phyloP scores from a whole-genome alignment of 306 rosid species.

The Medicago arabica region DNA sequence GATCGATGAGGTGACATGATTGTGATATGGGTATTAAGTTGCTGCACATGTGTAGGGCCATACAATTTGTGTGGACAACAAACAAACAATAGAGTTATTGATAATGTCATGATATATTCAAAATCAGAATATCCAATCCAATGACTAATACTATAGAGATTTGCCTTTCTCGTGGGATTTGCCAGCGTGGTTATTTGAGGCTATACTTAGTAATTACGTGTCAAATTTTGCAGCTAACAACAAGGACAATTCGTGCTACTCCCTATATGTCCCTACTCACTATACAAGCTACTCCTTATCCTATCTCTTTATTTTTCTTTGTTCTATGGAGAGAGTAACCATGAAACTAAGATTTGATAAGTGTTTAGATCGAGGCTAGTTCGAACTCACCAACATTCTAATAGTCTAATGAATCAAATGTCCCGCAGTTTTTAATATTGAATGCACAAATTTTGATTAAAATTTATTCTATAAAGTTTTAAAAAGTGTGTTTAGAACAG shows the following conservation, averaged over 20 bases:
- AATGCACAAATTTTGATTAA: too few species aligned
- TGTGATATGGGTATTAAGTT: neutral
- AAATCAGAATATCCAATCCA: neutral
- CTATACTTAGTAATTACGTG: neutral
- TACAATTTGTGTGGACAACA: neutral
- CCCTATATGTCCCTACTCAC: neutral
- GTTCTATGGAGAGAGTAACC: too few species aligned
- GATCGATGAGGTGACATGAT: neutral
- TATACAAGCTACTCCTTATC: too few species aligned
- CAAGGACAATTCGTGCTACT: neutral
- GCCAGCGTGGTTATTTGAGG: neutral
- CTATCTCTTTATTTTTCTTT: too few species aligned
- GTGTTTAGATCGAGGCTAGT: too few species aligned
- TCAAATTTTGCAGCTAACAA: neutral
- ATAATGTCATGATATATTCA: neutral
- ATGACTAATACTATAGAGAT: neutral
- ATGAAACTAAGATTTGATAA: too few species aligned
- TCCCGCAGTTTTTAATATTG: too few species aligned
- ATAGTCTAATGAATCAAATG: too few species aligned
- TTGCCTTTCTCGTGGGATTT: neutral
- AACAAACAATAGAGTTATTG: neutral
- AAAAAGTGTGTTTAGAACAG: too few species aligned
- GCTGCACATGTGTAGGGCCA: conserved; percentile 4
- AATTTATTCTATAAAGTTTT: too few species aligned
- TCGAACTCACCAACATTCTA: too few species aligned